Percentiles rank a stretch among this genome's conserved stretches.
Conservation (phyloP, 176 grass and related monocot species). For the Avena eriantha region DNA sequence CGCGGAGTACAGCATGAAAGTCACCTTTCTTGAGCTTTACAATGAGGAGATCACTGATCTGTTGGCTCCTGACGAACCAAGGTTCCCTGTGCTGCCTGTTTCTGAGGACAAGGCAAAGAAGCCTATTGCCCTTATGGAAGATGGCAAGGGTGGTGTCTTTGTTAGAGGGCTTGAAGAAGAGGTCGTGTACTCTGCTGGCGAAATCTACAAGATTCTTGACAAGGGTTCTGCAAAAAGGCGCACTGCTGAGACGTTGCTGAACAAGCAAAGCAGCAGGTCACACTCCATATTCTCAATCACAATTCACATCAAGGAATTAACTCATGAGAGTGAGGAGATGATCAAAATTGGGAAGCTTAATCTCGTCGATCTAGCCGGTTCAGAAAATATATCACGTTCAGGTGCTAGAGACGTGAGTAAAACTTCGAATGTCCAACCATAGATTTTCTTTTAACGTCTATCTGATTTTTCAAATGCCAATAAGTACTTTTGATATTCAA, state of each 20-base stretch:
- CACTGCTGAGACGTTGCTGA: constrained; percentile 95
- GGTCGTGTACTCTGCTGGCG: constrained; percentile 84
- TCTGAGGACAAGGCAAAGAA: constrained; percentile 94
- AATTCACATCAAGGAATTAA: constrained; percentile 98
- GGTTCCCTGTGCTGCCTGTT: constrained; percentile 74
- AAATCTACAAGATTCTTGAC: constrained; percentile 99
- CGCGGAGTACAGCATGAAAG: constrained; percentile 99
- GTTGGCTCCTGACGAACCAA: constrained; percentile 80
- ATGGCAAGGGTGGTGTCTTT: constrained; percentile 96
- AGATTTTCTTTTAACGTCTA: background rate
- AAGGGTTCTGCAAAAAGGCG: constrained; percentile 97
- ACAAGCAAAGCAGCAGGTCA: constrained; percentile 98
- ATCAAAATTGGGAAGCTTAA: constrained; percentile 99
- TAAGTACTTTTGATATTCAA: constrained; percentile 47
- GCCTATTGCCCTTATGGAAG: constrained; percentile 99
- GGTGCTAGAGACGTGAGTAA: constrained; percentile 99
- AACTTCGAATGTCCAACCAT: constrained; percentile 15
- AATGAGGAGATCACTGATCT: constrained; percentile 98
- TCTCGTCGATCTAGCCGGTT: constrained; percentile 99
- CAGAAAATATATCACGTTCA: constrained; percentile 98
- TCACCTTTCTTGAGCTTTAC: constrained; percentile 97
- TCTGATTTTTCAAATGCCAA: constrained; percentile 34
- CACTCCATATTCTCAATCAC: constrained; percentile 99
- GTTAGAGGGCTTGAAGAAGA: constrained; percentile 99
- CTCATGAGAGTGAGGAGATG: constrained; percentile 97